Evolutionary conservation across 306 rosid species (phyloP).

Genomic region (Rosa lucieae): DNA sequence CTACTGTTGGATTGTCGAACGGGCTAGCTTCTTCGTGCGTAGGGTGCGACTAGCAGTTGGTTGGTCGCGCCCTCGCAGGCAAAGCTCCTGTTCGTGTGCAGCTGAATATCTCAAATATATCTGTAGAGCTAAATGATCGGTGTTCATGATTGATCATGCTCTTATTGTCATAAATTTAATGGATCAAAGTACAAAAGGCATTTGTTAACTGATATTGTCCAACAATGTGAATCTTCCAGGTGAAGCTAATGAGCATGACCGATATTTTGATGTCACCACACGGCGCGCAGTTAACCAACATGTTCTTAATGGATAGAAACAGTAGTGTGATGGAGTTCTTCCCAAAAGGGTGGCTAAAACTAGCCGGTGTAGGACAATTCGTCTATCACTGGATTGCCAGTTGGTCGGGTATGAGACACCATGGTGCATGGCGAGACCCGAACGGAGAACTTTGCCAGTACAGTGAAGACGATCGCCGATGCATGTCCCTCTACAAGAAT

Average conservation of each 20-base stretch:
- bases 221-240: conserved; percentile 29
- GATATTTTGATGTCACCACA: conserved; percentile 63
- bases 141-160: no score
- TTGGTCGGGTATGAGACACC: conserved; percentile 74
- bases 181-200: not conserved
- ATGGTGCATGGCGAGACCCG: conserved; percentile 68
- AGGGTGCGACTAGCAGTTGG: no score
- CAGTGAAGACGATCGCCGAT: conserved; percentile 46
- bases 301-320: conserved; percentile 65
- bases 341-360: conserved; percentile 65
- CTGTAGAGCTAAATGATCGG: no score
- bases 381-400: conserved; percentile 61
- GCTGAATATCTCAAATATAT: no score
- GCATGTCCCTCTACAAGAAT: conserved; percentile 56
- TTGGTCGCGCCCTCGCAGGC: no score
- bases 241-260: conserved; percentile 58
- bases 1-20: no score
- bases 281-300: conserved; percentile 67
- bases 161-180: no score
- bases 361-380: conserved; percentile 68
- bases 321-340: conserved; percentile 76
- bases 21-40: no score
- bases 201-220: not conserved
- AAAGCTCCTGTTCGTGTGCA: no score
- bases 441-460: conserved; percentile 38